Percentiles rank a stretch among this genome's conserved stretches.
These are phyloP conservation scores for Cryptosporidium tyzzeri DNA, from an alignment of 169 alveolate genomes.

Conservation along the genomic window DNA sequence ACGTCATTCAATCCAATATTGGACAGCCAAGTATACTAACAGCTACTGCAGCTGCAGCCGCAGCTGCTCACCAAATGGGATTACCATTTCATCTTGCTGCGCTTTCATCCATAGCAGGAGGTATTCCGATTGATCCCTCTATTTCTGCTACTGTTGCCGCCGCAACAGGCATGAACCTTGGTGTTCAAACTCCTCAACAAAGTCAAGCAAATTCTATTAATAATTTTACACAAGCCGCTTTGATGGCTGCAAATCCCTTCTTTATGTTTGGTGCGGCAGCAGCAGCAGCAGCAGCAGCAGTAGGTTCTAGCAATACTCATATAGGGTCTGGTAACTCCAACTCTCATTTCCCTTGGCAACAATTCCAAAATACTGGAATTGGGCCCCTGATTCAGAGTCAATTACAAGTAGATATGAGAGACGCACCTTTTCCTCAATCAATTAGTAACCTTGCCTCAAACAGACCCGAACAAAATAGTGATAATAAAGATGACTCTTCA, in stretches of 20 bases:
- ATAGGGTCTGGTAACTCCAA: not conserved
- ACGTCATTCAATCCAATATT: conserved; percentile 36
- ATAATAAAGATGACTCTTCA: not conserved
- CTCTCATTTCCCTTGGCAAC: conserved; percentile 48
- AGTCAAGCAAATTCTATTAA: conserved; percentile 29
- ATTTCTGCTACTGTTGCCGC: conserved; percentile 67
- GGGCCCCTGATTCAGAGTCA: conserved; percentile 19
- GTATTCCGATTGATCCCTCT: conserved; percentile 59
- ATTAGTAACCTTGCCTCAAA: not conserved
- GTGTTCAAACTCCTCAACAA: conserved; percentile 38
- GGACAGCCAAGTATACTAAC: conserved; percentile 8
- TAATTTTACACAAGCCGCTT: conserved; percentile 47
- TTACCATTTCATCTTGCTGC: conserved; percentile 73
- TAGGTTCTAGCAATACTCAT: conserved; percentile 24
- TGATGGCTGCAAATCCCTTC: conserved; percentile 69
- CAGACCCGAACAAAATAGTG: not conserved
- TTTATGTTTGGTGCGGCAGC: conserved; percentile 75
- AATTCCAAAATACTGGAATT: conserved; percentile 23
- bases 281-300: conserved; percentile 66
- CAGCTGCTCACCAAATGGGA: conserved; percentile 71
- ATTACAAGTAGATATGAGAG: conserved; percentile 5
- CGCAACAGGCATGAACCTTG: conserved; percentile 52
- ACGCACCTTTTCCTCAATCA: not conserved
- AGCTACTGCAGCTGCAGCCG: conserved; percentile 66
- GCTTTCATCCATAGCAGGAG: conserved; percentile 55